Evolutionary conservation across 805 yeast genomes (phyloP), one percentile per base, ranked within the genome.

Genomic region (Ogataea henricii): DNA sequence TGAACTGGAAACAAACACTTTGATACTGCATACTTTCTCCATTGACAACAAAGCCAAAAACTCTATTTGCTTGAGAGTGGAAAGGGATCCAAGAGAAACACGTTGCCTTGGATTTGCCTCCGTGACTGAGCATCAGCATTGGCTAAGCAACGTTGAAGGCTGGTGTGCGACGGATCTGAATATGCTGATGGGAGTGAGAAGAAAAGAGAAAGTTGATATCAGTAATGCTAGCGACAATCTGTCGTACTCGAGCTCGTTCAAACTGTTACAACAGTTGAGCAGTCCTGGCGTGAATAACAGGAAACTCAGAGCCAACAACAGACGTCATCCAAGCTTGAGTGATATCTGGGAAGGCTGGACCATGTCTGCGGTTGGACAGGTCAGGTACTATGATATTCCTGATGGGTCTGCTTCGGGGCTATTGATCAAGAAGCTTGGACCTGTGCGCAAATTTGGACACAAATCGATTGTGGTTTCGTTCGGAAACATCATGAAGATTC

Each of bases 11-110:
- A 70, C 74, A 2, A 75, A 74, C 4, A 77, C 81, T 7, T 64
- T 87, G 43, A 81, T 85, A 6, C 69, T 87, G 69, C 96, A 89
- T 58, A 84, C 94, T 0, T 84, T 81, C 58, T 79, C 79, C 37
- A 79, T 84, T 39, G 87, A 83, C 50, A 86, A 85, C 60, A 74
- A 83, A 48, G 89, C 95, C 8, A 86, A 87, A 59, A 85, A 81
- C 47, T 84, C 80, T 55, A 89, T 89, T 34, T 89, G 97, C 65
- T 67, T 89, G 46, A 79, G 96, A 66, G 95, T 87, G 33, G 97
- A 89, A 66, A 85, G 97, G 77, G 97, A 89, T 66, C 89, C 92
- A 2, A 78, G 96, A 58, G 97, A 89, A 67, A 87, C 88, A 32
- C 79, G 96, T 70, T 89, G 97, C 68, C 73, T 86, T 34, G 96